Evolutionary conservation across 176 grass and related monocot species (phyloP), one percentile per base, ranked within the genome.

Genomic region (Lolium multiflorum): DNA sequence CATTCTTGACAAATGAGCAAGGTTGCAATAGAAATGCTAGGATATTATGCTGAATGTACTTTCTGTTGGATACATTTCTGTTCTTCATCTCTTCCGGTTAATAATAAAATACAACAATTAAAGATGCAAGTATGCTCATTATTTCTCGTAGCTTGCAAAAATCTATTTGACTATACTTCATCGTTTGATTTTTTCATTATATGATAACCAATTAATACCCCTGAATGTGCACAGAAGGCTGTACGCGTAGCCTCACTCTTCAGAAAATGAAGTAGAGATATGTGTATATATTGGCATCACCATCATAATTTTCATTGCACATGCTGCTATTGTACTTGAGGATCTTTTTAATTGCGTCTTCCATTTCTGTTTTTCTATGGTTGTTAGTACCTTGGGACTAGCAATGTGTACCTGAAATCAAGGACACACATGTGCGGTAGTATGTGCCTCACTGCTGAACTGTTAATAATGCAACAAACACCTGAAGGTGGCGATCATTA

Each of bases 311-410:
- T 76, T 52, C 51, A 8, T 7, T 52, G 81, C 76, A 84, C 81
- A 84, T 88, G 81, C 62, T 90, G 35, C n/a, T 70, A 43, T 51
- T 15, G 83, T 82, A 77, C 41, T 46, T 38, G 46, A 55, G 74
- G 37, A 58, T 79, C 71, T 57, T 74, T 87, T 90, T 38, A 64
- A 79, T 65, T 49, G 46, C 81, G 60, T 39, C 35, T 79, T 48
- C 6, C 66, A 72, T 81, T 82, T 83, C 24, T 79, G 21, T n/a
- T 83, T 88, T 87, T 88, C 8, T 88, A 81, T 84, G 59, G 60
- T 91, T 84, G 81, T 25, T 81, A 54, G 77, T 88, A 88, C 85
- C 81, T 91, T 75, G 26, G 81, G 81, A 91, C 39, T 21, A 50
- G 89, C 51, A 58, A 87, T 58, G 51, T 69, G 85, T 69, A 41